Conservation (phyloP, 257 asterid species). For the Solanum tacnaense region DNA sequence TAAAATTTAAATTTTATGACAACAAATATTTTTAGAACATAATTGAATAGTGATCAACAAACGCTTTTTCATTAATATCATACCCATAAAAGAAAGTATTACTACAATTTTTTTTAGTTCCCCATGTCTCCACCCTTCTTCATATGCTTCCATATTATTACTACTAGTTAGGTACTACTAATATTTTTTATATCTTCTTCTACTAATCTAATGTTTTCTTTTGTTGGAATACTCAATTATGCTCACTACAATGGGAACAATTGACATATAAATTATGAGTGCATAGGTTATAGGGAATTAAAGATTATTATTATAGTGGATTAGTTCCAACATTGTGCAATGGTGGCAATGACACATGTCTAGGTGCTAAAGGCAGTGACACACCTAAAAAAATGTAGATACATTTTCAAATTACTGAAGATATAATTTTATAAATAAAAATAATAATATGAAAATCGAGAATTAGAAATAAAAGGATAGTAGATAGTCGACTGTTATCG, state of each 20-base stretch:
- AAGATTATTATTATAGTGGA: neutral
- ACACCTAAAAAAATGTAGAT: neutral
- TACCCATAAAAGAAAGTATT: rapidly evolving
- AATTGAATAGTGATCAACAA: rapidly evolving
- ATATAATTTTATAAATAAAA: neutral
- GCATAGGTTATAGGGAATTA: neutral
- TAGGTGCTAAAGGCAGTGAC: neutral
- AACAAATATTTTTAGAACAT: neutral
- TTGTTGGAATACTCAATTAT: neutral
- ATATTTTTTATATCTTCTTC: neutral
- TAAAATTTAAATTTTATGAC: neutral
- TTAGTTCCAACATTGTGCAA: neutral
- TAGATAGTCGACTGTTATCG: neutral
- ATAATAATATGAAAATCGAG: neutral
- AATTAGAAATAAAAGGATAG: neutral
- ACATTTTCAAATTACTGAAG: neutral
- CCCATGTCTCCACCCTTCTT: neutral
- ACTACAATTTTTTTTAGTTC: neutral
- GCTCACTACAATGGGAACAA: neutral
- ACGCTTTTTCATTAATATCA: neutral
- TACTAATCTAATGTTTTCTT: neutral
- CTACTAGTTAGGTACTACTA: neutral
- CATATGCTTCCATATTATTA: neutral
- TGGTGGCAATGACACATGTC: neutral
- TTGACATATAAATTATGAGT: neutral